Percentiles rank a stretch among this genome's conserved stretches.
Evolutionary conservation across 495 filamentous ascomycete genomes (phyloP).

Genomic region (Astrothelium macrocarpum): DNA sequence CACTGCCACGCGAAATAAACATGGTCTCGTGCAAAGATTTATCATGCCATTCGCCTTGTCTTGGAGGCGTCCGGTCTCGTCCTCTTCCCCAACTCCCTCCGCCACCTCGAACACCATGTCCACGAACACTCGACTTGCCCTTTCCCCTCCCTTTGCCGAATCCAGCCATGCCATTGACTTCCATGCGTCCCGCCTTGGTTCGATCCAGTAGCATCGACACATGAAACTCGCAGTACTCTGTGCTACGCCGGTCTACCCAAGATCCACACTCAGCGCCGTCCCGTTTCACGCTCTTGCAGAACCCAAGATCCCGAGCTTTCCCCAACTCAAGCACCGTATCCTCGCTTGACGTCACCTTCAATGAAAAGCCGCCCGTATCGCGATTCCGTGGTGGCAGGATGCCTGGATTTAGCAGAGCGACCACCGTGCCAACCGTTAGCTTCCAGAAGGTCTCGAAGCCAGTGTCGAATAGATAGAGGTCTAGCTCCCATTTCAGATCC

Average conservation of each 20-base stretch:
- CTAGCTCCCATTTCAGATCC: slow-evolving; percentile 83
- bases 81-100: slow-evolving; percentile 19
- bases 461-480: slow-evolving; percentile 83
- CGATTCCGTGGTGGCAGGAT: slow-evolving; percentile 77
- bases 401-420: slow-evolving; percentile 87
- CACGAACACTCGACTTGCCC: slow-evolving; percentile 25
- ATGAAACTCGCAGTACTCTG: slow-evolving; percentile 89
- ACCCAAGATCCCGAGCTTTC: slow-evolving; percentile 72
- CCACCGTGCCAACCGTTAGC: slow-evolving; percentile 69
- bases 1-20: slow-evolving; percentile 34
- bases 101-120: slow-evolving; percentile 17
- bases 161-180: slow-evolving; percentile 59
- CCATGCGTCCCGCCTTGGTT: slow-evolving; percentile 56
- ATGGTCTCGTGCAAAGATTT: slow-evolving; percentile 25
- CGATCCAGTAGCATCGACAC: slow-evolving; percentile 66
- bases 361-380: slow-evolving; percentile 71
- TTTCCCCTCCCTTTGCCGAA: slow-evolving; percentile 31
- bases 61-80: slow-evolving; percentile 32
- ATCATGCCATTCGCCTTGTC: slow-evolving; percentile 50
- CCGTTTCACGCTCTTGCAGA: slow-evolving; percentile 73
- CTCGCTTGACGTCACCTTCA: slow-evolving; percentile 70
- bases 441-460: slow-evolving; percentile 91
- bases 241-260: slow-evolving; percentile 83
- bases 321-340: slow-evolving; percentile 90
- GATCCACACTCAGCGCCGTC: slow-evolving; percentile 69